Percentiles rank a stretch among this genome's conserved stretches.
phyloP scores from a whole-genome alignment of 345 rosid genomes.

The Sonneratia caseolaris region DNA sequence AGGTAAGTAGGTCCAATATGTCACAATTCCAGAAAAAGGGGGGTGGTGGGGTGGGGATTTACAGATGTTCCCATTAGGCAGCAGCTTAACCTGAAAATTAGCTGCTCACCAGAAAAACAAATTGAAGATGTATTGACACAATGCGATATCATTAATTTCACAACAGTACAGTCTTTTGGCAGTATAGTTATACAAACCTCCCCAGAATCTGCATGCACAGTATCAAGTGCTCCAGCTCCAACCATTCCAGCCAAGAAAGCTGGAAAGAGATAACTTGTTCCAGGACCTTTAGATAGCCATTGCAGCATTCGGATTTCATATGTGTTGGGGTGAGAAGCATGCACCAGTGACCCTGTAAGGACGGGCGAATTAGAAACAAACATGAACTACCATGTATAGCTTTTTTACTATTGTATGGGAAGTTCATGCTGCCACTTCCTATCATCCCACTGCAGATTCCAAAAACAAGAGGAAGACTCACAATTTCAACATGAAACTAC shows the following conservation, averaged over 20 bases:
- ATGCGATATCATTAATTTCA: neutral
- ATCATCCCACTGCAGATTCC: neutral
- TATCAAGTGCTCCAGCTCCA: conserved; percentile 41
- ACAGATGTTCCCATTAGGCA: neutral
- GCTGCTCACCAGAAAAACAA: neutral
- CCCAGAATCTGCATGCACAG: conserved; percentile 59
- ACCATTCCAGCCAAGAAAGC: conserved; percentile 41
- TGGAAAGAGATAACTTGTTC: conserved; percentile 22
- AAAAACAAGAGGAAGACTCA: neutral
- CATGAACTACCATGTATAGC: neutral
- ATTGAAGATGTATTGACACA: neutral
- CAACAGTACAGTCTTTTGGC: neutral
- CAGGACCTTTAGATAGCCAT: conserved; percentile 7
- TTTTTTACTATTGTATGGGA: neutral
- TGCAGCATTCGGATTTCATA: conserved; percentile 13
- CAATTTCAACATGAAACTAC: neutral
- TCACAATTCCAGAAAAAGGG: neutral
- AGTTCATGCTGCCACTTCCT: neutral
- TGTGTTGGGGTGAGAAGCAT: conserved; percentile 13
- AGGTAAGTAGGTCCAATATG: neutral
- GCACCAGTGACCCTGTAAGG: conserved; percentile 22
- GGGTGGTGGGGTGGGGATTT: neutral
- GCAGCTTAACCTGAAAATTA: neutral
- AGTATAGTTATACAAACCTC: conserved; percentile 30
- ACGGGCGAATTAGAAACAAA: neutral